phyloP scores from a whole-genome alignment of 257 asterid genomes.

The Solanum appendiculatum region DNA sequence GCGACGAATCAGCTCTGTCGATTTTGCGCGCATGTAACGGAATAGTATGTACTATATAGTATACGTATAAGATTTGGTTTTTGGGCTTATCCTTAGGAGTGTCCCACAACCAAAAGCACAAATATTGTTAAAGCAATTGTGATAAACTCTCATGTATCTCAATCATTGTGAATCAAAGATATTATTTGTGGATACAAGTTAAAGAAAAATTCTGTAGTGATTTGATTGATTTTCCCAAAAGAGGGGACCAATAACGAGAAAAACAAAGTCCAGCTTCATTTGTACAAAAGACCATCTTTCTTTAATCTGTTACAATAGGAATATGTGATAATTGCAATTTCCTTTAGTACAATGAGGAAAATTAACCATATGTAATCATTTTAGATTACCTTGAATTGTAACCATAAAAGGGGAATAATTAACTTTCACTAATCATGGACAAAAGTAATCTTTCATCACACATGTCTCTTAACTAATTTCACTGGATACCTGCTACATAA shows the following conservation, averaged over 20 bases:
- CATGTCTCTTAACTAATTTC: neutral
- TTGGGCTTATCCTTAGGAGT: neutral
- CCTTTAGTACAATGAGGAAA: neutral
- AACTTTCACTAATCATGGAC: neutral
- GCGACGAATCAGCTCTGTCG: neutral
- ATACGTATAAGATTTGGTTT: neutral
- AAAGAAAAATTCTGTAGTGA: neutral
- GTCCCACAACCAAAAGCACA: neutral
- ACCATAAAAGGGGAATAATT: neutral
- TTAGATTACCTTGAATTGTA: neutral
- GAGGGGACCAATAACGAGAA: neutral
- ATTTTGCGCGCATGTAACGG: neutral
- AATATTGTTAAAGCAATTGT: neutral
- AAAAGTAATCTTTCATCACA: neutral
- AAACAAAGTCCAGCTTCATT: neutral
- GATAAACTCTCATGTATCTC: neutral
- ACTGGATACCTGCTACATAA: neutral
- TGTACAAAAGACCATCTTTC: neutral
- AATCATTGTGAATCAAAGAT: neutral
- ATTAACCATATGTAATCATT: neutral
- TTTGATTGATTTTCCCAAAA: neutral
- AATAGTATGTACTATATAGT: neutral
- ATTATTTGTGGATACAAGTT: neutral
- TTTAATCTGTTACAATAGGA: neutral
- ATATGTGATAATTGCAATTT: neutral